These are phyloP conservation scores for Aspergillus indologenus DNA, from an alignment of 495 filamentous ascomycete genomes.

Conservation along the genomic window DNA sequence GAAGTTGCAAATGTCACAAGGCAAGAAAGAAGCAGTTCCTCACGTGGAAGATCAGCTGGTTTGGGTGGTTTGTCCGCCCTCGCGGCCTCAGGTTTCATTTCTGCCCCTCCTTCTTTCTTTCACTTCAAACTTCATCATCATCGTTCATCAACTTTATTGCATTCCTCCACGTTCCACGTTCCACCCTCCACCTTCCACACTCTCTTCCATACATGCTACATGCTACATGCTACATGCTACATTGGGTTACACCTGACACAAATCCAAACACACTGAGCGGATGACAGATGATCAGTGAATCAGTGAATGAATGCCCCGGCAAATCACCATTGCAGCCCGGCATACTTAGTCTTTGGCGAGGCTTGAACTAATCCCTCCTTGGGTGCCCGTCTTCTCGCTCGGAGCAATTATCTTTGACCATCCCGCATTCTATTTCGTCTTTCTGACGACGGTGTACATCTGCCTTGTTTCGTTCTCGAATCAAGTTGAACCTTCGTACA, in stretches of 20 bases:
- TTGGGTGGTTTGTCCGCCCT: not conserved
- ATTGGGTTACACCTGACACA: no score
- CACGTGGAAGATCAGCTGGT: not conserved
- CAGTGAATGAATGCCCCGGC: no score
- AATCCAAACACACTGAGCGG: no score
- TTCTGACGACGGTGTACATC: not conserved
- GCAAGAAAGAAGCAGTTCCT: not conserved
- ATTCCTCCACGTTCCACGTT: not conserved
- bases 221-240: no score
- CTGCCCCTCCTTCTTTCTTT: slow-evolving; percentile 1
- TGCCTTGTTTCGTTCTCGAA: not conserved
- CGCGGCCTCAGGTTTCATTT: slow-evolving; percentile 1
- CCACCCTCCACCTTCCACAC: no score
- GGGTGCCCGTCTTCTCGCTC: not conserved
- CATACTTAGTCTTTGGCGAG: not conserved
- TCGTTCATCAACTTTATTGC: not conserved
- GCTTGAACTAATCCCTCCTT: not conserved
- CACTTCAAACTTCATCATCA: slow-evolving; percentile 2
- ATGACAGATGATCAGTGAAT: not conserved
- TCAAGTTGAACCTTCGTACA: not conserved
- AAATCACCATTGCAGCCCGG: not conserved
- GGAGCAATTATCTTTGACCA: not conserved
- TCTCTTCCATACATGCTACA: no score
- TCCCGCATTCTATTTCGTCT: not conserved
- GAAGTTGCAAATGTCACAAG: not conserved